Conservation (phyloP, 2,329 filamentous ascomycete genomes). For the Aspergillus calidoustus region DNA sequence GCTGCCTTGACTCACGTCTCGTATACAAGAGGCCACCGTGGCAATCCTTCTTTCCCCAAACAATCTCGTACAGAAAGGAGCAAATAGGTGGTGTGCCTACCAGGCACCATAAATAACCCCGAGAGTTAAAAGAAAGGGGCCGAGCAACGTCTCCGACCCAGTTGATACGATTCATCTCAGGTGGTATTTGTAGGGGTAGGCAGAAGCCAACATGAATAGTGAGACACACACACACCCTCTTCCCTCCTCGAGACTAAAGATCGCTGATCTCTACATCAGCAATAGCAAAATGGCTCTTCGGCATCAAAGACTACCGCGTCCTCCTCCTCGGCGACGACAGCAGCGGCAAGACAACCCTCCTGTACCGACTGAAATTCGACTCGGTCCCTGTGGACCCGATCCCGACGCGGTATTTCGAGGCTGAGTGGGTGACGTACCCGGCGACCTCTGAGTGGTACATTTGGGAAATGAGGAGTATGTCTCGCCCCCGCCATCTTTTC, state of each 20-base stretch:
- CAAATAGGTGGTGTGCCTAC: background rate
- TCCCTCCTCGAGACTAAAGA: too few relatives aligned
- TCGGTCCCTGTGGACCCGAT: background rate
- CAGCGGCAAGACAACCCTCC: conserved; percentile 6
- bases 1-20: too few relatives aligned
- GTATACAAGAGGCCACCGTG: background rate
- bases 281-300: background rate
- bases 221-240: background rate
- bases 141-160: background rate
- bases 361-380: background rate
- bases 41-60: background rate
- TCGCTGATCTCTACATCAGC: background rate
- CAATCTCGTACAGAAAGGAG: background rate
- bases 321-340: background rate
- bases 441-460: background rate
- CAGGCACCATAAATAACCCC: background rate
- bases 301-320: background rate
- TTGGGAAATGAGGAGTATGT: background rate
- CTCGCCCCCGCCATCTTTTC: background rate
- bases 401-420: background rate
- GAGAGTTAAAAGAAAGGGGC: background rate
- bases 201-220: background rate
- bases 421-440: background rate
- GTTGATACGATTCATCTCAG: too few relatives aligned
- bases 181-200: background rate